Base-by-base conservation (phyloP, 1,284 basidiomycete genomes). In the Tilletiopsis washingtonensis region DNA sequence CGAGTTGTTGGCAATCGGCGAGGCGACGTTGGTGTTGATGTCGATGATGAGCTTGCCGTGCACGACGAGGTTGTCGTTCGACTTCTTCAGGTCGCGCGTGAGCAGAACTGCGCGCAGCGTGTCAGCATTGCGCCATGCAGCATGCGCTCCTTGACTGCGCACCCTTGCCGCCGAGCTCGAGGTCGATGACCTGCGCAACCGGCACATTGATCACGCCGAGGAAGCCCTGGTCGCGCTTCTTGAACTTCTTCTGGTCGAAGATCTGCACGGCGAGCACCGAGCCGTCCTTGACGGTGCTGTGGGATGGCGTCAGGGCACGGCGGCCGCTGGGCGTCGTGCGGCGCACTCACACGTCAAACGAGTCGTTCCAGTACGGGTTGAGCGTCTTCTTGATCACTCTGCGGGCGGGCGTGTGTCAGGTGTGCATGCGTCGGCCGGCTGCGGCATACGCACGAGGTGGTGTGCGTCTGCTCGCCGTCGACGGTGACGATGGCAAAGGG, bases 231-330 rank as follows among this genome's bases (percentile, higher is more conserved):
- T 94, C 89, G 75, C 84, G 84, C 75, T 87, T 81, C 78, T 93
- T 94, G 78, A 94, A 94, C 76, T 93, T 94, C 75, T 88, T 84
- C 76, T 94, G 91, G 75, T 96, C 91, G 66, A 94, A 94, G 68
- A 94, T 90, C 75, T 96, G 91, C 3, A 96, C 88, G 3, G 88
- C 86, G 39, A 96, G 80, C 42, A 91, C 84, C 23, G 88, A 91
- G 3, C 86, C 85, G 68, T 93, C 89, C 73, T 85, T 88, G 70
- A 93, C 89, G 43, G 81, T 83, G 49, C n/a, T n/a, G n/a, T n/a
- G n/a, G n/a, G 17, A 26, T 32, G 5, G 12, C 25, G 24, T 3
- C 25, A 12, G 15, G 43, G 41, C 50, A 29, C 36, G 36, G 36
- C 20, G 36, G 36, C 36, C n/a, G n/a, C n/a, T n/a, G n/a, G n/a